A percentile compares a stretch with the other conserved stretches of the same genome.
Evolutionary conservation across 108 stramenopile genomes (phyloP).

Genomic region (Parietichytrium sp.): DNA sequence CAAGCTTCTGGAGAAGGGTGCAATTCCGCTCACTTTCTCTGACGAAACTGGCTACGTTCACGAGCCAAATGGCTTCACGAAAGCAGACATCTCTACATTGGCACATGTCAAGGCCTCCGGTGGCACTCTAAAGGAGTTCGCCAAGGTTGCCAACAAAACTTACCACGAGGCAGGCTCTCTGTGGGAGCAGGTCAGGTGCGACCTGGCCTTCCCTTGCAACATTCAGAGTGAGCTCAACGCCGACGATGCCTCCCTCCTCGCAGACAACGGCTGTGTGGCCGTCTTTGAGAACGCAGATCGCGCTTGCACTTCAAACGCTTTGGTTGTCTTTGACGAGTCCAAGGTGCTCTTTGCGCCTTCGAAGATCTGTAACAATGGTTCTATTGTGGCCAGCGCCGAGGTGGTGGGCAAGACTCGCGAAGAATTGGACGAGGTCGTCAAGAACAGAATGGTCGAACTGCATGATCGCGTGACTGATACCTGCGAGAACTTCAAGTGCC

Average conservation of each 20-base stretch:
- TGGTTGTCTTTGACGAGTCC: neutral
- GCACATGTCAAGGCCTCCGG: slow-evolving; percentile 59
- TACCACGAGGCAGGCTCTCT: neutral
- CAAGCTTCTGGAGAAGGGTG: slow-evolving; percentile 60
- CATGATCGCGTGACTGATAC: slow-evolving; percentile 4
- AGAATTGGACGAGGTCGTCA: slow-evolving; percentile 27
- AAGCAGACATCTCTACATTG: slow-evolving; percentile 56
- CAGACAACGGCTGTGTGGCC: slow-evolving; percentile 54
- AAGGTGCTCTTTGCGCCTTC: slow-evolving; percentile 14
- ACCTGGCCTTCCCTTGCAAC: slow-evolving; percentile 60
- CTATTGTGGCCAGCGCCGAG: slow-evolving; percentile 15
- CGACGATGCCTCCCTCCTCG: slow-evolving; percentile 48
- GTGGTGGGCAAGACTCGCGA: neutral
- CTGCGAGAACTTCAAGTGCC: neutral
- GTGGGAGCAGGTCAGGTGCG: slow-evolving; percentile 45
- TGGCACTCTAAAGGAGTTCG: slow-evolving; percentile 49
- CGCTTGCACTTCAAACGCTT: slow-evolving; percentile 34
- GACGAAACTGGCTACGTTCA: slow-evolving; percentile 59
- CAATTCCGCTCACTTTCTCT: slow-evolving; percentile 58
- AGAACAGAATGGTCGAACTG: neutral
- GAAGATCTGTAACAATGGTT: slow-evolving; percentile 20
- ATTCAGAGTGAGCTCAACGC: slow-evolving; percentile 55
- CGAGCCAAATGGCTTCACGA: slow-evolving; percentile 58
- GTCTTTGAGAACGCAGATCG: slow-evolving; percentile 54
- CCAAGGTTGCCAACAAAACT: neutral